phyloP scores from a whole-genome alignment of 805 yeast species.

The Candida ortonii region DNA sequence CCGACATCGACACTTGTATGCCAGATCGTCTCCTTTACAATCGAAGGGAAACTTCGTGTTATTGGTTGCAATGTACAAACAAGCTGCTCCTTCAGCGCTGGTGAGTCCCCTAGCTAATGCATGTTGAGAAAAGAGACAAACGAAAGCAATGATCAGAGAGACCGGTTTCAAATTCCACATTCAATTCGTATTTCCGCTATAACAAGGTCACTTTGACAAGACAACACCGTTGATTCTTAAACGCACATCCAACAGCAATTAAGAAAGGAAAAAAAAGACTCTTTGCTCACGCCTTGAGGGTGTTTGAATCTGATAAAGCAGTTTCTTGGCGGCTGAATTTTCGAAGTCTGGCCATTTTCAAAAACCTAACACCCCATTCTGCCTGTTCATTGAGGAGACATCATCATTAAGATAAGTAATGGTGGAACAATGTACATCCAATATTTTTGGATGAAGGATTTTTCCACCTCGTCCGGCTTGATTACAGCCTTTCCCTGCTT shows the following conservation, averaged over 20 bases:
- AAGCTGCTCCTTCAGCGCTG: conserved; percentile 37
- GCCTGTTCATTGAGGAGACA: conserved; percentile 17
- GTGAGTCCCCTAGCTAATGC: conserved; percentile 31
- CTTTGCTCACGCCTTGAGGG: too few relatives aligned
- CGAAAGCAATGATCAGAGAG: neutral
- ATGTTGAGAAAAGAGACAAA: conserved; percentile 1
- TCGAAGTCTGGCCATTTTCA: conserved; percentile 4
- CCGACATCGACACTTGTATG: conserved; percentile 35
- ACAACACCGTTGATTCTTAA: too few relatives aligned
- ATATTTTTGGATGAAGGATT: conserved; percentile 55
- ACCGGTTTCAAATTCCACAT: too few relatives aligned
- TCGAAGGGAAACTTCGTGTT: conserved; percentile 33
- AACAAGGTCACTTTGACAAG: too few relatives aligned
- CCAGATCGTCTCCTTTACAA: conserved; percentile 33
- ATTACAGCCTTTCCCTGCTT: conserved; percentile 12
- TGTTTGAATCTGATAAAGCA: too few relatives aligned
- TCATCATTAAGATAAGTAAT: conserved; percentile 36
- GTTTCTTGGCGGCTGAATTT: too few relatives aligned
- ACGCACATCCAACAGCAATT: too few relatives aligned
- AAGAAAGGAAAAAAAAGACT: too few relatives aligned
- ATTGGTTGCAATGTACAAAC: conserved; percentile 34
- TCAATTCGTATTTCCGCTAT: too few relatives aligned
- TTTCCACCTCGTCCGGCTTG: conserved; percentile 19
- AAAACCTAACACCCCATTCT: conserved; percentile 1
- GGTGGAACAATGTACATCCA: conserved; percentile 63